Percentiles rank a stretch among this genome's conserved stretches.
Conservation (phyloP, 2,329 filamentous ascomycete genomes). For the Fusarium armeniacum region DNA sequence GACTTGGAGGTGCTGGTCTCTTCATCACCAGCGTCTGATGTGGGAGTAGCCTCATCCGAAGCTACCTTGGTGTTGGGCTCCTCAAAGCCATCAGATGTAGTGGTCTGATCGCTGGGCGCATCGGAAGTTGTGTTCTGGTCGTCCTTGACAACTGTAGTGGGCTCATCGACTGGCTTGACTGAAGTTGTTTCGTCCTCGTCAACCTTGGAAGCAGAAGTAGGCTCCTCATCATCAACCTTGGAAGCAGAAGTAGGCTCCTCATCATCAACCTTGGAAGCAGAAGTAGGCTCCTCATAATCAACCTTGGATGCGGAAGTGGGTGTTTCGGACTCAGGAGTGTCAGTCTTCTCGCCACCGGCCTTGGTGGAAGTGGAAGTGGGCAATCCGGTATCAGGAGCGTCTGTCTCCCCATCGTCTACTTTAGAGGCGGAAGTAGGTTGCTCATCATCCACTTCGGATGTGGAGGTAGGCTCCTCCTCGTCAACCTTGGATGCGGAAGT, state of each 20-base stretch:
- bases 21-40: background rate
- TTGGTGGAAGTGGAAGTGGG: background rate
- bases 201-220: too few relatives aligned
- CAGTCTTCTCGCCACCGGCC: too few relatives aligned
- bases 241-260: background rate
- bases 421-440: background rate
- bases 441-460: too few relatives aligned
- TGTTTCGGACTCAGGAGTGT: too few relatives aligned
- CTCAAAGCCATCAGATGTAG: background rate
- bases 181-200: background rate
- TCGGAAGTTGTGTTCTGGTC: background rate
- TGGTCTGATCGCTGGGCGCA: background rate
- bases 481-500: background rate
- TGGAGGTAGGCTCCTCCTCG: background rate
- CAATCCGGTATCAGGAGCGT: too few relatives aligned
- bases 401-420: background rate
- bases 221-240: background rate
- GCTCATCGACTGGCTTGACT: background rate
- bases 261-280: background rate
- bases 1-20: background rate
- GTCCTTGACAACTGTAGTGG: background rate
- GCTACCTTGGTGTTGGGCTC: background rate
- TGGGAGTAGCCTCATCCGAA: background rate
- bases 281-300: too few relatives aligned
- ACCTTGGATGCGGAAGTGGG: background rate